Base-by-base conservation (phyloP, 108 stramenopile species). In the Nannochloropsis salina region DNA sequence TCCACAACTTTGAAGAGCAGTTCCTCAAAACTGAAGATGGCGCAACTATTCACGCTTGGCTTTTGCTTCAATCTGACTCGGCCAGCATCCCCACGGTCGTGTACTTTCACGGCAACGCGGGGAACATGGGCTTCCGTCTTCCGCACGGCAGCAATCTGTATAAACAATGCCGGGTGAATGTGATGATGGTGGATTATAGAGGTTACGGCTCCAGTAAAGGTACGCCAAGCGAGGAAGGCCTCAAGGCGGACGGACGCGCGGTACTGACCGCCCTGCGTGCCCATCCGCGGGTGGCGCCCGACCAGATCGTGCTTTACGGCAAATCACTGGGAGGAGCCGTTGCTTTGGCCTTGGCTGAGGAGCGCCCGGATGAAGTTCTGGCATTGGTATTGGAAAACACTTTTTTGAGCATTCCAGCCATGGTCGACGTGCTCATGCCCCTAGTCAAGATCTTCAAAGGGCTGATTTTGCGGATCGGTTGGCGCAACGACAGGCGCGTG, bases 91-190 rank as follows among this genome's bases (percentile, higher is more conserved):
- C 96, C 9, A 97, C 97, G 8, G 84, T 98, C 18, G 85, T 99
- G 1, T 99, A 96, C 86, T 96, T 98, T 84, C 98, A 99, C 88
- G 98, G 96, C 6, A 99, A 99, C 92, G 98, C 98, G 8, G 98
- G 96, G 21, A 97, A 98, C 91, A 96, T 99, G 80, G 98, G 96
- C 18, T 85, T 98, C 51, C 89, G 98, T 15, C 86, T 99, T 41
- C 95, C 95, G 2, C 96, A 96, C 86, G 95, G 94, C 3, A 42
- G 91, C 18, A 89, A 93, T 61, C 94, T 97, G 95, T 89, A 92
- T 86, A 90, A 90, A 44, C 45, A 92, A 83, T 84, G 94, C 41
- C 86, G 92, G 43, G 92, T 90, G 8, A 95, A 98, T 84, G 87
- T 98, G 40, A 82, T 96, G 80, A 86, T 96, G 88, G 94, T 98